These are phyloP conservation scores for Phytophthora crassamura DNA, from an alignment of 352 stramenopile species.

Conservation along the genomic window DNA sequence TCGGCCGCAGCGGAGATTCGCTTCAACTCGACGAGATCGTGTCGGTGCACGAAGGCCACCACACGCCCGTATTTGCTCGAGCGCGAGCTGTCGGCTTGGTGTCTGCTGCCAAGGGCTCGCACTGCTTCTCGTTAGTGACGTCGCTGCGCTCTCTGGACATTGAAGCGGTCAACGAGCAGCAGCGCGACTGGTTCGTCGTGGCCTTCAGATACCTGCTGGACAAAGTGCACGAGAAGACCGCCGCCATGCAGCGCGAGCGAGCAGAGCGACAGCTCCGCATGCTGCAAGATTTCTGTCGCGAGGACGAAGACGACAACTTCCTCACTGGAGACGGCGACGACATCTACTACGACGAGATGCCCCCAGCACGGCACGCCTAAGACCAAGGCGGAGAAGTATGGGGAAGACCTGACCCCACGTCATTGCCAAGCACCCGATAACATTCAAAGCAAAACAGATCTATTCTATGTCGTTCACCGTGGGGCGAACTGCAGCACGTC, in stretches of 20 bases:
- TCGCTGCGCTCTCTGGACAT: conserved; percentile 74
- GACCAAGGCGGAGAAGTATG: neutral
- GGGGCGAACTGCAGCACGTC: conserved; percentile 58
- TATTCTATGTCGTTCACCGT: conserved; percentile 33
- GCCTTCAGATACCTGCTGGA: conserved; percentile 87
- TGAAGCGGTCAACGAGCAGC: conserved; percentile 69
- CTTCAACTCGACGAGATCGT: conserved; percentile 81
- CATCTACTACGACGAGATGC: conserved; percentile 39
- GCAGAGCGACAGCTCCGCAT: conserved; percentile 80
- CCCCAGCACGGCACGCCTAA: conserved; percentile 27
- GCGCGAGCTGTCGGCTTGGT: conserved; percentile 43
- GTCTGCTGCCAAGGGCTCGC: conserved; percentile 31
- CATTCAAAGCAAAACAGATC: conserved; percentile 36
- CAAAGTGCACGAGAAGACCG: conserved; percentile 87
- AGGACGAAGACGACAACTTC: conserved; percentile 38
- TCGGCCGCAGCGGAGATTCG: conserved; percentile 76
- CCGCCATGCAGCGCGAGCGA: conserved; percentile 75
- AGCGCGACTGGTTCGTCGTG: conserved; percentile 88
- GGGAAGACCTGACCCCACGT: neutral
- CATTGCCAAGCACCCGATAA: conserved; percentile 13
- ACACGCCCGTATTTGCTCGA: conserved; percentile 73
- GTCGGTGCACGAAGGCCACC: conserved; percentile 57
- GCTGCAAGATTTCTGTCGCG: conserved; percentile 73
- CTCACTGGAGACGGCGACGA: conserved; percentile 36
- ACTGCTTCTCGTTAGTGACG: conserved; percentile 82